Percentiles rank a stretch among this genome's conserved stretches.
These are phyloP conservation scores for Acanthamoeba sp. DNA, from an alignment of 208 protist genomes.

Conservation along the genomic window DNA sequence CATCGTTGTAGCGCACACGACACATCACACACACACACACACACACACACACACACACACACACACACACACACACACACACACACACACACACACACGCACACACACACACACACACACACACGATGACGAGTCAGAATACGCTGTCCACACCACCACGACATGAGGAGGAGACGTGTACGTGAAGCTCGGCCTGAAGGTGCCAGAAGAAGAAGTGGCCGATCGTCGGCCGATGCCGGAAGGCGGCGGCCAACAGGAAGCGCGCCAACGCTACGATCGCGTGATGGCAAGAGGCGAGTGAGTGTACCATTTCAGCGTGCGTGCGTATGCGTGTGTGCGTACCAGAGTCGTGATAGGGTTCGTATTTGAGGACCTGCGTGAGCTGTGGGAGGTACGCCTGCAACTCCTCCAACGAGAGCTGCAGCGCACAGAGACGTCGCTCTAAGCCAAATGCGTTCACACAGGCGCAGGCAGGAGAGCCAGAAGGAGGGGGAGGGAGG, in stretches of 20 bases:
- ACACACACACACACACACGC: not conserved
- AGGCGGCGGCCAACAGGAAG: slow-evolving; percentile 89
- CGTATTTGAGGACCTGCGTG: slow-evolving; percentile 91
- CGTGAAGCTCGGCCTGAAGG: slow-evolving; percentile 74
- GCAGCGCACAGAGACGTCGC: too few relatives aligned
- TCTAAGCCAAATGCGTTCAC: not conserved
- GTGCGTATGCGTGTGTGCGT: not conserved
- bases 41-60: not conserved
- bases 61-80: not conserved
- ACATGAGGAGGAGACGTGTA: not conserved
- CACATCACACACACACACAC: not conserved
- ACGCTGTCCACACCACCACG: too few relatives aligned
- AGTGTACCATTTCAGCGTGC: not conserved
- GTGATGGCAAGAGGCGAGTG: slow-evolving; percentile 74
- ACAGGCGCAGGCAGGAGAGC: slow-evolving; percentile 72
- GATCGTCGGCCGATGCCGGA: slow-evolving; percentile 77
- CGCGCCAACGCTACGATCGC: slow-evolving; percentile 64
- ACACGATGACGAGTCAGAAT: too few relatives aligned
- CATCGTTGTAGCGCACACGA: too few relatives aligned
- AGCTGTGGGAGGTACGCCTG: slow-evolving; percentile 86
- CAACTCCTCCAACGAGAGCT: slow-evolving; percentile 74
- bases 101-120: not conserved
- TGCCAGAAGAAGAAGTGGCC: slow-evolving; percentile 92
- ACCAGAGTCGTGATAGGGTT: slow-evolving; percentile 89
- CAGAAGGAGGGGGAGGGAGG: too few relatives aligned